These are phyloP conservation scores for Hymenoscyphus repandus DNA, from an alignment of 2,329 filamentous ascomycete genomes.

Conservation along the genomic window DNA sequence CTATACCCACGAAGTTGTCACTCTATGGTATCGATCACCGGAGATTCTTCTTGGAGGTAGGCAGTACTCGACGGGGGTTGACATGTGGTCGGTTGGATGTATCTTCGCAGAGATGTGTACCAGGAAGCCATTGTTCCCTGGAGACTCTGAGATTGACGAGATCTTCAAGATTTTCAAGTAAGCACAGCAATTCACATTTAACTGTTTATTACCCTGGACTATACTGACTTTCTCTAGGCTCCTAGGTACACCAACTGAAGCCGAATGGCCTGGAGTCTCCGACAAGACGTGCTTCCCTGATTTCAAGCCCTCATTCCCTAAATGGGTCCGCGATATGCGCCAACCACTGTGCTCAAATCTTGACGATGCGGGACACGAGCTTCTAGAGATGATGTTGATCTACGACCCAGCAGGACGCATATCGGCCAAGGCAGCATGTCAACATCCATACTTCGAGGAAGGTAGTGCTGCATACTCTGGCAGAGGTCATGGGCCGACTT, in stretches of 20 bases:
- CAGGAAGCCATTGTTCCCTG: conserved; percentile 84
- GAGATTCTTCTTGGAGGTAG: conserved; percentile 87
- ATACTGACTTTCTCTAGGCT: conserved; percentile 44
- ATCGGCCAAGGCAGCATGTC: conserved; percentile 81
- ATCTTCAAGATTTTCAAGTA: conserved; percentile 94
- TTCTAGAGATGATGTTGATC: conserved; percentile 67
- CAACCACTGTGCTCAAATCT: conserved; percentile 65
- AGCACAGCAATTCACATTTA: conserved; percentile 19
- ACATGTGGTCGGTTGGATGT: conserved; percentile 94
- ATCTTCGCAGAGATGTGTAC: conserved; percentile 98
- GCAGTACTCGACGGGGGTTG: conserved; percentile 89
- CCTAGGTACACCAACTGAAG: conserved; percentile 78
- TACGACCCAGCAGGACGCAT: conserved; percentile 85
- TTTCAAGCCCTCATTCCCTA: conserved; percentile 88
- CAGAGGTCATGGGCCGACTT: conserved; percentile 29
- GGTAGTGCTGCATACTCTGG: conserved; percentile 32
- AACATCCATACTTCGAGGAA: conserved; percentile 72
- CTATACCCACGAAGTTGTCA: conserved; percentile 93
- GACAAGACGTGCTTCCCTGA: conserved; percentile 77
- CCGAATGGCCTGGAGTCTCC: conserved; percentile 74
- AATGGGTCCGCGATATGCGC: conserved; percentile 72
- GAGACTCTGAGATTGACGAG: conserved; percentile 89
- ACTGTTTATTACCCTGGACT: background rate
- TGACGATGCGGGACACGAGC: conserved; percentile 65
- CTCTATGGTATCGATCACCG: conserved; percentile 86